Evolutionary conservation across 495 filamentous ascomycete genomes (phyloP), one percentile per base, ranked within the genome.

Genomic region (Barbatosphaeria neglecta): DNA sequence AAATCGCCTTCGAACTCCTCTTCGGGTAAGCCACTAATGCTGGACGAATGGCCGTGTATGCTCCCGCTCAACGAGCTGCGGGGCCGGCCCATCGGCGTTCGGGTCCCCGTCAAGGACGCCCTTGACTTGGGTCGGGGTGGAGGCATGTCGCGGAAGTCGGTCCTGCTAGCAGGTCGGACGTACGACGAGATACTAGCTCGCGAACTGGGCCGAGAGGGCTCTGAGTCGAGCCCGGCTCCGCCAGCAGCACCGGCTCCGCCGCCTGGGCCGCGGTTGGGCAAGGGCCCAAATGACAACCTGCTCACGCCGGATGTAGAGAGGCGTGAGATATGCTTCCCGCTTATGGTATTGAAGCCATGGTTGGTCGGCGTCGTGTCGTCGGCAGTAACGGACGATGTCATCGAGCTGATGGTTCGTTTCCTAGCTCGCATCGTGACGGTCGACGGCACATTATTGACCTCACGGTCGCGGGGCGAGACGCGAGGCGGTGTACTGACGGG

Each of bases 401-500:
- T 80, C 51, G 81, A 84, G 37, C 76, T 80, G 40, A 75, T 73
- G 50, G 77, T 87, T 48, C 77, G 73, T 58, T 82, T 83, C 51
- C 75, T 76, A 53, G 80, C 81, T 19, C 89, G 79, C 55, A 90
- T 78, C 0, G 87, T 88, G 48, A 94, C 76, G 6, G 78, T 83
- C 1, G 80, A 72, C 13, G 87, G 78, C n/a, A 93, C 76, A 39
- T 72, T 68, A 50, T 67, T 71, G 9, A 74, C 68, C 9, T 70
- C 72, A 74, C 64, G 3, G 39, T 6, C 10, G 10, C 82, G 78
- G 9, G 89, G 87, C 1, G 87, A 90, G 22, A 75, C 71, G 22
- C 83, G 82, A n/a, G 90, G 87, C 5, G 92, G 89, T 2, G 86
- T 90, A 42, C 68, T 76, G 13, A 77, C 77, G 9, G 86, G 86